Conservation (phyloP, 208 protist species). For the Willaertia magna region DNA sequence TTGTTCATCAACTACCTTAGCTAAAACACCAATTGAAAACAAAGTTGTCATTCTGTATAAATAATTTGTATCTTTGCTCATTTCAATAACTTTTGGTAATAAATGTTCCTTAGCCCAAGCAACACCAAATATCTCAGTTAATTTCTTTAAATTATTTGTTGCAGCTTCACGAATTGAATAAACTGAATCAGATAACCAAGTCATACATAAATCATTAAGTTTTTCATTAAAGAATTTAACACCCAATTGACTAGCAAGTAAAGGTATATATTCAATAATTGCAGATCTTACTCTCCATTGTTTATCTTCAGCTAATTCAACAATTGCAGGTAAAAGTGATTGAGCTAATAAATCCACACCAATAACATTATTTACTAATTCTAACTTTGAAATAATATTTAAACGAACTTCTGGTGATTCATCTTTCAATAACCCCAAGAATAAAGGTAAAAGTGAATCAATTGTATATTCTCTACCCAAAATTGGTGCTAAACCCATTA, state of each 20-base stretch:
- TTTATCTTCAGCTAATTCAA: conserved; percentile 64
- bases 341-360: conserved; percentile 51
- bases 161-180: conserved; percentile 63
- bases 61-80: conserved; percentile 55
- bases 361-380: conserved; percentile 50
- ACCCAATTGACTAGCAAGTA: conserved; percentile 55
- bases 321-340: conserved; percentile 58
- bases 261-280: conserved; percentile 71
- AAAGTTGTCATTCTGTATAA: conserved; percentile 66
- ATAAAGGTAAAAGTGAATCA: conserved; percentile 53
- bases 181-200: conserved; percentile 65
- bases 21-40: conserved; percentile 39
- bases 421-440: conserved; percentile 62
- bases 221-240: conserved; percentile 70
- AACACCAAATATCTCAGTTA: conserved; percentile 57
- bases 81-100: conserved; percentile 49
- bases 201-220: conserved; percentile 49
- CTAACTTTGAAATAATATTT: conserved; percentile 67
- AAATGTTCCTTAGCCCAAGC: conserved; percentile 57
- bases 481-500: conserved; percentile 55
- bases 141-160: conserved; percentile 46
- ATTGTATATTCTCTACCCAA: conserved; percentile 57
- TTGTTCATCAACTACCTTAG: conserved; percentile 27
- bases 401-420: conserved; percentile 60
- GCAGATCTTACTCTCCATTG: conserved; percentile 73